Percentiles rank a stretch among this genome's conserved stretches.
Evolutionary conservation across 352 stramenopile genomes (phyloP).

Genomic region (Pelagophyceae sp.): DNA sequence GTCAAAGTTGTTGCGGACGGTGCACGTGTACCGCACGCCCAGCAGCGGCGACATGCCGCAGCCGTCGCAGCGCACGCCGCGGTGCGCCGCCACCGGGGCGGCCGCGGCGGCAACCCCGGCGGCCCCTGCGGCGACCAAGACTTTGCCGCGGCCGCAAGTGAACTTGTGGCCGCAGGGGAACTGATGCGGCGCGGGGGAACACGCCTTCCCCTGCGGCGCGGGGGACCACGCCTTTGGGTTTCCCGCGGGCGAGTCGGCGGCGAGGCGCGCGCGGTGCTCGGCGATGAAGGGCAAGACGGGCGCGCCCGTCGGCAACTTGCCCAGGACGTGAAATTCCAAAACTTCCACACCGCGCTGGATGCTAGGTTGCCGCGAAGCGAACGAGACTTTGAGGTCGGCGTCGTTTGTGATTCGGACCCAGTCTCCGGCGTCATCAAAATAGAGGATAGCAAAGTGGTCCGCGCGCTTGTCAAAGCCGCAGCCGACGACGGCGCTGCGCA

Average conservation of each 20-base stretch:
- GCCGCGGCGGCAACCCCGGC: not conserved
- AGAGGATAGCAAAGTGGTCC: slow-evolving; percentile 28
- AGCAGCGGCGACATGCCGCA: slow-evolving; percentile 56
- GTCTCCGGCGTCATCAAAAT: slow-evolving; percentile 51
- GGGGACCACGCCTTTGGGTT: no score
- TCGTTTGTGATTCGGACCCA: slow-evolving; percentile 42
- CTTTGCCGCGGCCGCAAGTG: not conserved
- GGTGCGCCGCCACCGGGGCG: slow-evolving; percentile 27
- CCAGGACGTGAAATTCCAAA: not conserved
- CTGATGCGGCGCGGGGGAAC: no score
- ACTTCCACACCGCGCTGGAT: no score
- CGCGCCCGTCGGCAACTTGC: no score
- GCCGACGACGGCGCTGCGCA: not conserved
- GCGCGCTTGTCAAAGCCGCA: not conserved
- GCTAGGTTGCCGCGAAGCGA: slow-evolving; percentile 11
- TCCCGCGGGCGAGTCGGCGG: not conserved
- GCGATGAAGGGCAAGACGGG: no score
- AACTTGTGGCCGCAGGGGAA: no score
- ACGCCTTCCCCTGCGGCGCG: no score
- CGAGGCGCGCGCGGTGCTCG: no score
- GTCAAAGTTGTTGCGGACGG: slow-evolving; percentile 53
- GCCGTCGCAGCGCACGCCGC: slow-evolving; percentile 50
- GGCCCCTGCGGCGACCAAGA: not conserved
- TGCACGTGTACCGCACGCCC: slow-evolving; percentile 57
- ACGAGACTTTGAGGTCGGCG: slow-evolving; percentile 45